Percentiles rank a stretch among this genome's conserved stretches.
These are phyloP conservation scores for Malus sieversii DNA, from an alignment of 306 rosid species.

Conservation along the genomic window DNA sequence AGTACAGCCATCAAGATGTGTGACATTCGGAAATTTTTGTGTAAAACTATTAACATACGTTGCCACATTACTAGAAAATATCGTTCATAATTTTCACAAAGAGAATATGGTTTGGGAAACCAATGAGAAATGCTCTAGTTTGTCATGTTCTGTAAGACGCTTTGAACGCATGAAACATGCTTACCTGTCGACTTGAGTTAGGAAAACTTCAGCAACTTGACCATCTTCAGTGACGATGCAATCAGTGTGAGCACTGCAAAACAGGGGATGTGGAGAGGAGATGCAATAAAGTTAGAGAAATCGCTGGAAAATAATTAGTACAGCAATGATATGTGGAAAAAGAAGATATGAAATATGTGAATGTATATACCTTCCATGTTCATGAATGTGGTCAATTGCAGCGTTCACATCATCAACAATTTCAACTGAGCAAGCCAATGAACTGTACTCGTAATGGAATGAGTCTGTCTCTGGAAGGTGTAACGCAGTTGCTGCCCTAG, in stretches of 20 bases:
- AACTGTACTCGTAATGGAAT: conserved; percentile 68
- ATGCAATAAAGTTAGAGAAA: neutral
- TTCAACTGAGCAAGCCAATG: conserved; percentile 74
- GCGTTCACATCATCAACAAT: conserved; percentile 66
- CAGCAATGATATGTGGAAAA: neutral
- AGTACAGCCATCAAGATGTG: conserved; percentile 1
- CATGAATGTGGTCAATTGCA: conserved; percentile 72
- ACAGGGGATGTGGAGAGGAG: neutral
- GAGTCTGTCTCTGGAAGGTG: conserved; percentile 40
- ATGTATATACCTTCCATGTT: conserved; percentile 58
- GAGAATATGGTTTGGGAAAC: neutral
- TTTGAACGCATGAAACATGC: neutral
- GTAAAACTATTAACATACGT: neutral
- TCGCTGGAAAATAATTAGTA: neutral
- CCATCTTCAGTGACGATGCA: conserved; percentile 67
- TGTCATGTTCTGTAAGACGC: neutral
- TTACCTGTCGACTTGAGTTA: conserved; percentile 69
- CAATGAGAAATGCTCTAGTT: neutral
- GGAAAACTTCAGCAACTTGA: conserved; percentile 61
- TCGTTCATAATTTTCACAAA: neutral
- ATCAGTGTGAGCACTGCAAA: conserved; percentile 72
- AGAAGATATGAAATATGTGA: neutral
- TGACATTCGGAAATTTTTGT: neutral
- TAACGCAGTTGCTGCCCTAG: conserved; percentile 51
- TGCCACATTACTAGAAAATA: neutral